Conservation (phyloP, 2,329 filamentous ascomycete genomes). For the Rutstroemia sp. region DNA sequence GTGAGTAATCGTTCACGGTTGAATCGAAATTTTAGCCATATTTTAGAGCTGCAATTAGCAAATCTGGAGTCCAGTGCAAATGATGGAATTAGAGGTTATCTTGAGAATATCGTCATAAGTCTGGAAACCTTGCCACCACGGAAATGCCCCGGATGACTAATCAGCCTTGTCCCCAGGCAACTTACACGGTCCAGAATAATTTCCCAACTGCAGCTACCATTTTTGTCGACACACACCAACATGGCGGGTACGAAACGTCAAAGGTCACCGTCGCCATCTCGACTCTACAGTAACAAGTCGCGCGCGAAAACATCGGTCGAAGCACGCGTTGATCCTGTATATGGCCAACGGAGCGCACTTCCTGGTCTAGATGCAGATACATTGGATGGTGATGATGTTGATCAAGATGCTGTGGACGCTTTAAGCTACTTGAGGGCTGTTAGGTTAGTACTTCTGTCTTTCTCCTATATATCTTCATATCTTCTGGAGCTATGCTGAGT, state of each 20-base stretch:
- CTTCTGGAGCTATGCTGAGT: conserved; percentile 34
- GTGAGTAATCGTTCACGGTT: background rate
- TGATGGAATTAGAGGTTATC: no score
- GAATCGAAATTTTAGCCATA: no score
- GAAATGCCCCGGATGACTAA: background rate
- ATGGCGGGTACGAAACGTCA: conserved; percentile 5
- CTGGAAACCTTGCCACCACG: no score
- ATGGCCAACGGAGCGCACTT: conserved; percentile 66
- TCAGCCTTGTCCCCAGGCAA: background rate
- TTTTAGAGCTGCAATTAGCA: no score
- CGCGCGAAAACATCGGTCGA: conserved; percentile 17
- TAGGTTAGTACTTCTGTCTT: conserved; percentile 43
- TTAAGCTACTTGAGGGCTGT: conserved; percentile 65
- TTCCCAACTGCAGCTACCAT: background rate
- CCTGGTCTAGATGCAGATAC: conserved; percentile 48
- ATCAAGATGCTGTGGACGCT: conserved; percentile 58
- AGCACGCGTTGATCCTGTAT: conserved; percentile 50
- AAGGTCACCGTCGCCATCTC: conserved; percentile 1
- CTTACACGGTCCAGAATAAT: background rate
- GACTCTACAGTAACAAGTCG: conserved; percentile 20
- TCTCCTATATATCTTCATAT: conserved; percentile 12
- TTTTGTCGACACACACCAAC: background rate
- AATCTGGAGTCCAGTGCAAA: no score
- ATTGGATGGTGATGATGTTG: conserved; percentile 44
- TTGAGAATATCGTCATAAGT: no score